These are phyloP conservation scores for Guadua angustifolia DNA, from an alignment of 176 grass and related monocot genomes.

Conservation along the genomic window DNA sequence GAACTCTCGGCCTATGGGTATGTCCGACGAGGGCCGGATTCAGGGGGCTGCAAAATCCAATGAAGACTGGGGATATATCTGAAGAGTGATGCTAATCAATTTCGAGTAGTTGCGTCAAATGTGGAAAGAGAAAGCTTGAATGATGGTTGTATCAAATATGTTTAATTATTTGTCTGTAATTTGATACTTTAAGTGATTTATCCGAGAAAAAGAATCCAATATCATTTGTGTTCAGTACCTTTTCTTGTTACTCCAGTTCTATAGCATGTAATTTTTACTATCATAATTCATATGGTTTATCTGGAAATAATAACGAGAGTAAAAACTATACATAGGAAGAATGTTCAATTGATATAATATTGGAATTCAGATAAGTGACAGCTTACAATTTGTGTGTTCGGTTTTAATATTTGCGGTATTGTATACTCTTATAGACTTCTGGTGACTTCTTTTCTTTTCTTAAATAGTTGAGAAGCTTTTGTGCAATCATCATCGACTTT, in stretches of 20 bases:
- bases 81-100: conserved; percentile 25
- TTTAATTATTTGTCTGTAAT: conserved; percentile 35
- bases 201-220: conserved; percentile 4
- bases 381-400: conserved; percentile 2
- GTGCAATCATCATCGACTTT: not conserved
- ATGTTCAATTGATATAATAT: not conserved
- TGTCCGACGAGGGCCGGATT: conserved; percentile 73
- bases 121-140: conserved; percentile 29
- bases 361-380: conserved; percentile 7
- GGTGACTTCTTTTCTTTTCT: not conserved
- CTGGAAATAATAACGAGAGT: conserved; percentile 12
- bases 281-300: conserved; percentile 31
- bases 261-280: not conserved
- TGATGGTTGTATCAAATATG: conserved; percentile 28
- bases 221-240: conserved; percentile 28
- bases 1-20: conserved; percentile 94
- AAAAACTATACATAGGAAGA: not conserved
- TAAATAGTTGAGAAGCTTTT: conserved; percentile 37
- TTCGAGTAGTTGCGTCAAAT: conserved; percentile 21
- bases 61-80: conserved; percentile 50
- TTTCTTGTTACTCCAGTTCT: conserved; percentile 13
- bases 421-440: conserved; percentile 14
- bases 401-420: conserved; percentile 9
- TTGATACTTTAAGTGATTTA: conserved; percentile 44
- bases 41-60: conserved; percentile 91